These are phyloP conservation scores for Entomortierella beljakovae DNA, from an alignment of 192 early-diverging fungal species.

Conservation along the genomic window DNA sequence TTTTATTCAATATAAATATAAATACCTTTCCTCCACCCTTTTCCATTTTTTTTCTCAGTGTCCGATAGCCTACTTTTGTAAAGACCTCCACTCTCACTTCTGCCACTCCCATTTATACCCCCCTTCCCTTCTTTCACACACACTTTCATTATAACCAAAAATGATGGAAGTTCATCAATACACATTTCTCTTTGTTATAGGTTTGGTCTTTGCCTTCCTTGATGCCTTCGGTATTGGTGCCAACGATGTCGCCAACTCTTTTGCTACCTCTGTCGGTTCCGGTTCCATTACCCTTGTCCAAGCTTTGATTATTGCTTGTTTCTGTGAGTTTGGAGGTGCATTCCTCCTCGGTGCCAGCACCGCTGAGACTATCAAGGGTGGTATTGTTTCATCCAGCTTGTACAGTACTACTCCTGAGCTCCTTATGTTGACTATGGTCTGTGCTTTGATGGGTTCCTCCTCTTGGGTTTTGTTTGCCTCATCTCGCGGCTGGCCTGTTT, in stretches of 20 bases:
- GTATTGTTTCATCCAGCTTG: slow-evolving; percentile 67
- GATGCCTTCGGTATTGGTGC: slow-evolving; percentile 87
- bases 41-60: too few relatives aligned
- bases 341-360: slow-evolving; percentile 78
- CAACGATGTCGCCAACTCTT: slow-evolving; percentile 92
- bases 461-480: slow-evolving; percentile 80
- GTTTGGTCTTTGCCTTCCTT: slow-evolving; percentile 68
- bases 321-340: slow-evolving; percentile 88
- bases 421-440: slow-evolving; percentile 88
- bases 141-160: slow-evolving; percentile 7
- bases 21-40: too few relatives aligned
- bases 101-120: not conserved
- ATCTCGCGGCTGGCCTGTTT: slow-evolving; percentile 75
- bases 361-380: slow-evolving; percentile 84
- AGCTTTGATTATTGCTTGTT: slow-evolving; percentile 81
- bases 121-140: not conserved
- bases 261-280: slow-evolving; percentile 87
- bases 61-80: too few relatives aligned
- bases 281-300: slow-evolving; percentile 80
- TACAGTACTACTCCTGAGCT: slow-evolving; percentile 74
- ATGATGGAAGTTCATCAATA: slow-evolving; percentile 67
- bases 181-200: slow-evolving; percentile 73
- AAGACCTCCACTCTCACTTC: too few relatives aligned
- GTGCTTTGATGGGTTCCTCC: slow-evolving; percentile 81
- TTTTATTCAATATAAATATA: too few relatives aligned